Base-by-base conservation (phyloP, 2,329 filamentous ascomycete genomes). In the Ramularia collo-cygni region DNA sequence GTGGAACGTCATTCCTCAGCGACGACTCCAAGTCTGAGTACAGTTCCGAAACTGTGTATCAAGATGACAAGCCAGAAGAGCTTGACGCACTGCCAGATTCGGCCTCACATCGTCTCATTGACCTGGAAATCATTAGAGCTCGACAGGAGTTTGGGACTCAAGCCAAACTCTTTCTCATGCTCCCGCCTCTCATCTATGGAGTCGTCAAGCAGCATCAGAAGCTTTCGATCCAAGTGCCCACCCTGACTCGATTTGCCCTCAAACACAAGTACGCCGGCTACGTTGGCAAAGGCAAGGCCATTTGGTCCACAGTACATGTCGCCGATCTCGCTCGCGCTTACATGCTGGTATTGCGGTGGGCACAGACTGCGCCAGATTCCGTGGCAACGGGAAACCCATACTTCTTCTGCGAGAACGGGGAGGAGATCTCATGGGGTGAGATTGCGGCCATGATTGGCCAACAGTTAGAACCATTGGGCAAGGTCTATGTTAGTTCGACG, bases 161-260 rank as follows among this genome's bases (percentile, higher is more conserved):
- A 34, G 66, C 67, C 7, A 69, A 68, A 43, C 47, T 71, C 10
- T 63, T 62, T 24, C 67, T 72, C 47, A 63, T 72, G 56, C 62
- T 69, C 9, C 68, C 66, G 1, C 67, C 68, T 0, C 43, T 64
- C 9, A 68, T 72, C 42, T 69, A 71, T 47, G 68, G 69, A 12
- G 38, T 52, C 28, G 64, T 63, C 46, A 49, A 44, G 13, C n/a
- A n/a, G n/a, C 57, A 69, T 46, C 52, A 54, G 3, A 59, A 68
- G 0, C 56, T 71, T 2, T 63, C 66, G 0, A 71, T 71, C 38
- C 68, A 71, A 46, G 44, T 71, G 28, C 68, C 69, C 3, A 68
- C 62, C 1, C 56, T 72, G 42, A 59, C 63, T 4, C 62, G 68
- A n/a, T 71, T 66, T 44, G 66, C 68, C 0, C 43, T 72, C 15